Evolutionary conservation across 257 asterid species (phyloP), one percentile per base, ranked within the genome.

Genomic region (Avicennia marina): DNA sequence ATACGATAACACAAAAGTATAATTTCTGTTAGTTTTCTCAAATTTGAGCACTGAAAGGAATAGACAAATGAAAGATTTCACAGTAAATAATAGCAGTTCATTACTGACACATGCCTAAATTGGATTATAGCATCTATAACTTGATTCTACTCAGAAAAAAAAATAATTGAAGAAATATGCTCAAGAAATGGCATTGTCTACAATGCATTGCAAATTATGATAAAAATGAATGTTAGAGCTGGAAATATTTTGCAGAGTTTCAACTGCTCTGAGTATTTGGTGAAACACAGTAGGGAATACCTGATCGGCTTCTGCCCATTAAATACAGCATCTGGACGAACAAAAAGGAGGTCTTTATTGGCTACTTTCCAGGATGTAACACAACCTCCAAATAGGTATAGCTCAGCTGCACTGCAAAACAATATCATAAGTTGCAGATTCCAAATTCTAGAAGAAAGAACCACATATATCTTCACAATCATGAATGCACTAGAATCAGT

Each of bases 281-380:
- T 36, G n/a, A 31, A 31, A 63, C 44, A 56, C 13, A 65, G 31
- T 22, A 74, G 62, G 9, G 33, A 32, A 54, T 58, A 88, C 98
- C 98, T 93, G 80, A 93, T 93, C 44, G 97, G 98, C 78, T 93
- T 93, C 78, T 86, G 88, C 41, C 98, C 97, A 18, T 78, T 79
- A 64, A 88, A 89, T 47, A 83, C 95, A 64, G 98, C 98, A 78
- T 93, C 98, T 53, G 98, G 98, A 55, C 98, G 87, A 64, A 93
- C 98, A 65, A 88, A 93, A 59, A 93, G 95, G 70, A 93, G 83
- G 81, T 93, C 95, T 65, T 77, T 93, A 58, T 34, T 61, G 48
- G 79, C 89, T 50, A 93, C 95, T 84, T 86, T 93, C 98, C 98
- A 93, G 49, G 98, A 93, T 40, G 98, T 83, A 66, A 93, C 69